These are phyloP conservation scores for Colletotrichum viniferum DNA, from an alignment of 2,329 filamentous ascomycete genomes.

Conservation along the genomic window DNA sequence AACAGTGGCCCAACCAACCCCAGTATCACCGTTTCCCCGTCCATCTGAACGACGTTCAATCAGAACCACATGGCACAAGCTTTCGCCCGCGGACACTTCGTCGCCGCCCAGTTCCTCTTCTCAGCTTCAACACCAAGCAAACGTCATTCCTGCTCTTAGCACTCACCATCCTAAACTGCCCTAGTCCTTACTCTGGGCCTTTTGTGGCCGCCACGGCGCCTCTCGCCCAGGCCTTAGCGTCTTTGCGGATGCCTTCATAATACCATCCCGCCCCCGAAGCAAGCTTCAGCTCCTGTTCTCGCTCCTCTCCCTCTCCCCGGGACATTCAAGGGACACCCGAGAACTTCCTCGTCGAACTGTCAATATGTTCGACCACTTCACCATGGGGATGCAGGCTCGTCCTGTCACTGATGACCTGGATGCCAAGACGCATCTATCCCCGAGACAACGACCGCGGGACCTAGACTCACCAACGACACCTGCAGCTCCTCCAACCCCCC, in stretches of 20 bases:
- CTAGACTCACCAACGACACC: background rate
- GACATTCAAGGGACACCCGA: background rate
- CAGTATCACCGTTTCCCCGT: background rate
- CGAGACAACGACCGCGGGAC: conserved; percentile 4
- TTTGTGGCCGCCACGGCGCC: conserved; percentile 12
- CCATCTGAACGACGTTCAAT: background rate
- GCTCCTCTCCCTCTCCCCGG: background rate
- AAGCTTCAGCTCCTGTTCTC: background rate
- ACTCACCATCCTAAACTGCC: background rate
- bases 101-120: background rate
- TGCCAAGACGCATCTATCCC: conserved; percentile 4
- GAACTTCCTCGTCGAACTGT: background rate
- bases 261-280: background rate
- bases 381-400: conserved; percentile 8
- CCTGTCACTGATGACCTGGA: background rate
- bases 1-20: background rate
- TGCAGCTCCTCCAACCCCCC: background rate
- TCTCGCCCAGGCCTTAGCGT: conserved; percentile 2
- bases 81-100: background rate
- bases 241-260: conserved; percentile 19
- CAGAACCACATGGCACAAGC: background rate
- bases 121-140: background rate
- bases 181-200: conserved; percentile 5
- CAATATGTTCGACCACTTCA: conserved; percentile 13
- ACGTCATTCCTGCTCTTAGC: conserved; percentile 7